Percentiles rank a stretch among this genome's conserved stretches.
These are phyloP conservation scores for Tolypocladium ovalisporum DNA, from an alignment of 2,329 filamentous ascomycete species.

Conservation along the genomic window DNA sequence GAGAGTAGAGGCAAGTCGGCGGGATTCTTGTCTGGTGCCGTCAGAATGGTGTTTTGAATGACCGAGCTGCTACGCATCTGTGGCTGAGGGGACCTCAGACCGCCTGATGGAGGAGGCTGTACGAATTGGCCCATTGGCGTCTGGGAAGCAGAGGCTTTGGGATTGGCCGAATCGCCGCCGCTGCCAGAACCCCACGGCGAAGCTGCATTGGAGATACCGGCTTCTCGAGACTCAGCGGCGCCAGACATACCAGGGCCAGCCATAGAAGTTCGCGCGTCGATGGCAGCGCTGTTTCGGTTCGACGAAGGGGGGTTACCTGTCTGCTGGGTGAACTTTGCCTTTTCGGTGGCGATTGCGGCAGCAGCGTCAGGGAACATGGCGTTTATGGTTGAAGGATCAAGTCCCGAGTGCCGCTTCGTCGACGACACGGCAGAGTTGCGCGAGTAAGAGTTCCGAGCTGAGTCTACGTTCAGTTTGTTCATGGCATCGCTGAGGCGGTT, in stretches of 20 bases:
- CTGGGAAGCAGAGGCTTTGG: constrained; percentile 71
- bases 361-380: constrained; percentile 99
- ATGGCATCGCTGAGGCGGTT: constrained; percentile 92
- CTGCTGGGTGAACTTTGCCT: constrained; percentile 93
- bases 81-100: constrained; percentile 70
- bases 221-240: constrained; percentile 25
- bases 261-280: constrained; percentile 67
- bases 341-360: constrained; percentile 95
- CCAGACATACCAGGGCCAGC: constrained; percentile 64
- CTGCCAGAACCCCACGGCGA: constrained; percentile 65
- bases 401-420: constrained; percentile 85
- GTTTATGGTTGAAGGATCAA: constrained; percentile 88
- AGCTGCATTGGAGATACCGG: constrained; percentile 19
- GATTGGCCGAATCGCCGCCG: constrained; percentile 37
- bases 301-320: constrained; percentile 83
- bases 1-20: constrained; percentile 77
- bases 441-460: constrained; percentile 74
- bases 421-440: constrained; percentile 64
- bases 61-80: constrained; percentile 55
- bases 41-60: constrained; percentile 76
- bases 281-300: constrained; percentile 79
- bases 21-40: constrained; percentile 52
- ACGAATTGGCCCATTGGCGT: constrained; percentile 90
- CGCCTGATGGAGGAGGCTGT: constrained; percentile 63
- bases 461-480: constrained; percentile 85